Base-by-base conservation (phyloP, 495 filamentous ascomycete genomes). In the Trichoderma erinaceum region DNA sequence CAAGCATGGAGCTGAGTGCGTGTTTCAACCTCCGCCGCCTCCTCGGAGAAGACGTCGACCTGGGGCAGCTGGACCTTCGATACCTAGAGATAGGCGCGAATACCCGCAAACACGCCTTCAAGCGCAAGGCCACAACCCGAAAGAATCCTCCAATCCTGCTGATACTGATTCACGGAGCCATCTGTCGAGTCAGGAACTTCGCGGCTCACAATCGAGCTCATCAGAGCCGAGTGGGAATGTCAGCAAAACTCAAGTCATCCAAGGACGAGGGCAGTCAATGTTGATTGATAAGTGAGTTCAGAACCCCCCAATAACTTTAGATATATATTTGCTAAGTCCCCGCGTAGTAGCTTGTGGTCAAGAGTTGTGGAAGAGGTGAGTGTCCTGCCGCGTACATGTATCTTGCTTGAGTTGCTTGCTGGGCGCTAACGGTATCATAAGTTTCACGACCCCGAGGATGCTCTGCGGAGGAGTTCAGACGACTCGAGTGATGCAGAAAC, bases 1-100 rank as follows among this genome's bases (percentile, higher is more conserved):
- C 50, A 73, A 70, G 29, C 68, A 75, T 52, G 67, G 73, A 23
- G 71, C 65, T 3, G 68, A 78, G 32, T 80, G 78, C 68, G 61
- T 68, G 16, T 71, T 71, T 65, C 65, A 67, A 7, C 70, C 73
- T 13, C 67, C 70, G n/a, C 72, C 70, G 43, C 69, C 71, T 50
- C 64, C 70, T 25, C 67, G 71, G 69, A 71, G 69, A 58, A 74
- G 68, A 67, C 70, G 68, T 27, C 72, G 69, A 67, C 72, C 69
- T 48, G 32, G 68, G 4, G 41, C 41, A 16, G 41, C 41, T 44
- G 41, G 41, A 7, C 41, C 41, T 44, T 44, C 41, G 41, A 7
- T 44, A 43, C 41, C 5, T 5, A 12, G 5, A 44, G 41, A 44
- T 44, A 44, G 41, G 41, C 41, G 41, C 41, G 41, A 44, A 44